Evolutionary conservation across 2,329 filamentous ascomycete genomes (phyloP).

Genomic region (Bertia moriformis): DNA sequence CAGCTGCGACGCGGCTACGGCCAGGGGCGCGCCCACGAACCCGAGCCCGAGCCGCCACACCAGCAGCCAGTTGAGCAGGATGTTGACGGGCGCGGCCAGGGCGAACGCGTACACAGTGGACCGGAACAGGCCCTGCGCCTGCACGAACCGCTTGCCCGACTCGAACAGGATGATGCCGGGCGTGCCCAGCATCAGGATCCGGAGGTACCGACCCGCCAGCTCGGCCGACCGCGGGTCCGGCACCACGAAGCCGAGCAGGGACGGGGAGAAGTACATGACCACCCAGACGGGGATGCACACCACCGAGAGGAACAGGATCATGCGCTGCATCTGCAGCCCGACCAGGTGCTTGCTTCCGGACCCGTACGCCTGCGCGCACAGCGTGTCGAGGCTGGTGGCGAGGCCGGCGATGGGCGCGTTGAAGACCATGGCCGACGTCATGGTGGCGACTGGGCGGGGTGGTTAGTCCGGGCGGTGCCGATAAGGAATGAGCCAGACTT

Average conservation of each 20-base stretch:
- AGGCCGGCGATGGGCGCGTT: slow-evolving; percentile 71
- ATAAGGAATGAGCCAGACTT: slow-evolving; percentile 7
- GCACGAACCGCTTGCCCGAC: slow-evolving; percentile 63
- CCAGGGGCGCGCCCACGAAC: slow-evolving; percentile 69
- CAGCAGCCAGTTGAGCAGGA: slow-evolving; percentile 64
- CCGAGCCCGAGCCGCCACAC: slow-evolving; percentile 58
- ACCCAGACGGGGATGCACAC: slow-evolving; percentile 60
- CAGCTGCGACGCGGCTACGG: slow-evolving; percentile 62
- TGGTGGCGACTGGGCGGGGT: slow-evolving; percentile 38
- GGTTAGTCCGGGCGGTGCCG: neutral
- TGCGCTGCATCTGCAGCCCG: slow-evolving; percentile 67
- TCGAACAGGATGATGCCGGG: slow-evolving; percentile 68
- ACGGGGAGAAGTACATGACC: slow-evolving; percentile 56
- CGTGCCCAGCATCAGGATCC: slow-evolving; percentile 53
- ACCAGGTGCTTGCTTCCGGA: slow-evolving; percentile 82
- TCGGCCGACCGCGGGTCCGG: slow-evolving; percentile 45
- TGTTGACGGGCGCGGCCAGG: slow-evolving; percentile 63
- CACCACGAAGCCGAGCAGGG: slow-evolving; percentile 36
- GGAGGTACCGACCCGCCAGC: slow-evolving; percentile 61
- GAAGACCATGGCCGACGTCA: slow-evolving; percentile 69
- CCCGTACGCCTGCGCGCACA: slow-evolving; percentile 87
- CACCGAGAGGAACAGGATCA: slow-evolving; percentile 62
- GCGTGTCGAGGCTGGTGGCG: slow-evolving; percentile 77
- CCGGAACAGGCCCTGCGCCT: slow-evolving; percentile 71
- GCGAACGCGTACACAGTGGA: slow-evolving; percentile 66